A percentile compares a stretch with the other conserved stretches of the same genome.
Conservation (phyloP, 2,329 filamentous ascomycete species). For the Pleomassaria siparia region DNA sequence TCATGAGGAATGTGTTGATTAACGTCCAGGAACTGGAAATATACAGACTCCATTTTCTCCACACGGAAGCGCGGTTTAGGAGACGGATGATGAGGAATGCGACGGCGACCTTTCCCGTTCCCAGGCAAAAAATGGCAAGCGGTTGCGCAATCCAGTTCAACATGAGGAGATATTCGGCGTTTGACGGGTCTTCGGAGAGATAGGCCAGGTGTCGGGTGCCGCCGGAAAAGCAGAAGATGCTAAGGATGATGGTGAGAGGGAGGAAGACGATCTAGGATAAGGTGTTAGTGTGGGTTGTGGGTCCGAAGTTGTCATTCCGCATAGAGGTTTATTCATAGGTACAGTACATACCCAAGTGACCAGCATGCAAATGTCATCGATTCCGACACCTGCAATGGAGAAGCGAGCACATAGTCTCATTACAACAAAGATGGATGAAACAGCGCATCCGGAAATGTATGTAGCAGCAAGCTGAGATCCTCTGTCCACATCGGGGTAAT, state of each 20-base stretch:
- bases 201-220: conserved; percentile 23
- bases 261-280: conserved; percentile 15
- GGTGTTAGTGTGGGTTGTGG: conserved; percentile 1
- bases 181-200: conserved; percentile 11
- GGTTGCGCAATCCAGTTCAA: conserved; percentile 23
- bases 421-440: conserved; percentile 19
- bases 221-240: conserved; percentile 15
- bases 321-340: too few relatives aligned
- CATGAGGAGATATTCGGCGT: conserved; percentile 12
- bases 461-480: conserved; percentile 17
- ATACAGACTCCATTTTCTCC: conserved; percentile 17
- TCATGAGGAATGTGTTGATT: conserved; percentile 22
- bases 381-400: conserved; percentile 20
- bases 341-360: conserved; percentile 18
- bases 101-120: conserved; percentile 18
- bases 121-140: conserved; percentile 19
- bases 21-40: conserved; percentile 13
- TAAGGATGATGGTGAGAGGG: conserved; percentile 14
- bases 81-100: conserved; percentile 21
- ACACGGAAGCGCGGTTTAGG: conserved; percentile 16
- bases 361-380: conserved; percentile 25
- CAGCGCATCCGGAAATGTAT: conserved; percentile 18
- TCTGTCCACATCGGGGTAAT: conserved; percentile 11
- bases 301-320: neutral
- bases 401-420: conserved; percentile 19